phyloP scores from a whole-genome alignment of 805 yeast genomes.

The Candida parachauliodes region DNA sequence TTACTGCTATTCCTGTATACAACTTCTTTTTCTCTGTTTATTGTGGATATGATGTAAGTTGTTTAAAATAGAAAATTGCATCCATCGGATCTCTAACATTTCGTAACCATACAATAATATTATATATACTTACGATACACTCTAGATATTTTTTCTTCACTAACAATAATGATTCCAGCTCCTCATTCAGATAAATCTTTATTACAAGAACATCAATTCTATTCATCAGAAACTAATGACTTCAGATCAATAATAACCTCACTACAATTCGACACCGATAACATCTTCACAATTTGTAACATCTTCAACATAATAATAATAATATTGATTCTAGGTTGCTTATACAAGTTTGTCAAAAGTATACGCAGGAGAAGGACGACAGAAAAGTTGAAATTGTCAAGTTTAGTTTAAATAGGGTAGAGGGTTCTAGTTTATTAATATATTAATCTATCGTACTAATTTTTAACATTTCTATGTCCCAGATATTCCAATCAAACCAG shows the following conservation, averaged over 20 bases:
- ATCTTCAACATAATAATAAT: slow-evolving; percentile 3
- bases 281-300: not conserved
- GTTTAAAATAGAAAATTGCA: not conserved
- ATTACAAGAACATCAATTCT: slow-evolving; percentile 13
- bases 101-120: no score
- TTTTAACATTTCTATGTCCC: slow-evolving; percentile 39
- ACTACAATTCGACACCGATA: not conserved
- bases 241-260: slow-evolving; percentile 1
- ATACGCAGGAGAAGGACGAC: slow-evolving; percentile 6
- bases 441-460: slow-evolving; percentile 7
- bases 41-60: not conserved
- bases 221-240: slow-evolving; percentile 4
- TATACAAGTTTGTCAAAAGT: slow-evolving; percentile 3
- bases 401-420: slow-evolving; percentile 2
- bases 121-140: no score
- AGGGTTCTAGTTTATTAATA: not conserved
- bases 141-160: not conserved
- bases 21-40: not conserved
- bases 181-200: slow-evolving; percentile 18
- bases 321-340: not conserved
- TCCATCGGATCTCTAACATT: no score
- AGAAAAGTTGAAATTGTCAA: slow-evolving; percentile 6
- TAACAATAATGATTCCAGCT: slow-evolving; percentile 17
- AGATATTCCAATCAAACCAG: slow-evolving; percentile 62
- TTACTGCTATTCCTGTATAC: not conserved